phyloP scores from a whole-genome alignment of 345 rosid species.

The Boechera retrofracta region DNA sequence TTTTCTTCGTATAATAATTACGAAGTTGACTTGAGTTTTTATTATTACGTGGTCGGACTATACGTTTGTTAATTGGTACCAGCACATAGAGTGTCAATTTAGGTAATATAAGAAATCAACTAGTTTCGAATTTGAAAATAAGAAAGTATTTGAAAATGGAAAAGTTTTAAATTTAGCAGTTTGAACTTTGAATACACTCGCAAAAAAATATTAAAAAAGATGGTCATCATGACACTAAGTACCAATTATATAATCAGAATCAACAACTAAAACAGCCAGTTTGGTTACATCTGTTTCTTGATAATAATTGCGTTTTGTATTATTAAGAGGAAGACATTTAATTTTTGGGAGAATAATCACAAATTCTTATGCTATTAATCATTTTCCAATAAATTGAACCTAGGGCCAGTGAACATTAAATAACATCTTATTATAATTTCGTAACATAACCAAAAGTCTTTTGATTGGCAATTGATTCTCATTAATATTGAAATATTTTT shows the following conservation, averaged over 20 bases:
- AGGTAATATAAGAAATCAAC: not conserved
- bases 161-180: not conserved
- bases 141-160: not conserved
- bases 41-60: constrained; percentile 11
- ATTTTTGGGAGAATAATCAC: not conserved
- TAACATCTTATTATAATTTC: not conserved
- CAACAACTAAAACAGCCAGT: constrained; percentile 24
- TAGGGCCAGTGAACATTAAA: not conserved
- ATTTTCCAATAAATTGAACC: not conserved
- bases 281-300: constrained; percentile 19
- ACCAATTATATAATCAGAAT: constrained; percentile 8
- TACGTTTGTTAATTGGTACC: constrained; percentile 24
- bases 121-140: not conserved
- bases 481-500: not conserved
- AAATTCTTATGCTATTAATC: not conserved
- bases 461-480: not conserved
- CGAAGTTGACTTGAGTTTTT: constrained; percentile 29
- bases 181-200: not conserved
- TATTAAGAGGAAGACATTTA: constrained; percentile 2
- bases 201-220: not conserved
- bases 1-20: constrained; percentile 1
- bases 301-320: constrained; percentile 13
- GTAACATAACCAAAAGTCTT: not conserved
- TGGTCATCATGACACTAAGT: not conserved
- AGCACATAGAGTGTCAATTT: constrained; percentile 28